These are phyloP conservation scores for Clitoria ternatea DNA, from an alignment of 306 rosid species.

Conservation along the genomic window DNA sequence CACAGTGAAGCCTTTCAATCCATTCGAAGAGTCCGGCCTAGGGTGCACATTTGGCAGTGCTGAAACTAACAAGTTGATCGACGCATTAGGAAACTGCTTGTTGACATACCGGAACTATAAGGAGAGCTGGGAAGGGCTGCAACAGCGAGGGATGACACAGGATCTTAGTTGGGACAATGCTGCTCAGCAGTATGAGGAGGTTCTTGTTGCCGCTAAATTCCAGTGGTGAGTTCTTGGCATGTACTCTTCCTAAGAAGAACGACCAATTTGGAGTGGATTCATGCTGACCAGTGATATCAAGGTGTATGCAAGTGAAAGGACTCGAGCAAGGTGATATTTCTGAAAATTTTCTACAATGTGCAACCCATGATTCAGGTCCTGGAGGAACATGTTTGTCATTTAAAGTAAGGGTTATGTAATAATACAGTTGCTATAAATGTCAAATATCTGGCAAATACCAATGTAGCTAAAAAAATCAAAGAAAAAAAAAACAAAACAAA, in stretches of 20 bases:
- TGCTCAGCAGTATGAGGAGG: conserved; percentile 75
- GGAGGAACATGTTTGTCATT: too few relatives aligned
- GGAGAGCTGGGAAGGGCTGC: conserved; percentile 88
- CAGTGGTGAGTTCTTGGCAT: conserved; percentile 40
- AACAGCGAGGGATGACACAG: conserved; percentile 69
- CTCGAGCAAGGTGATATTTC: too few relatives aligned
- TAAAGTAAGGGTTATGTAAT: too few relatives aligned
- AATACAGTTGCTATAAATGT: too few relatives aligned
- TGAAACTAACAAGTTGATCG: conserved; percentile 46
- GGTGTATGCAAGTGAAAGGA: too few relatives aligned
- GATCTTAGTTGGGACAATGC: conserved; percentile 83
- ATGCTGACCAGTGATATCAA: too few relatives aligned
- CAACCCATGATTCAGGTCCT: too few relatives aligned
- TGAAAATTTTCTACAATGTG: too few relatives aligned
- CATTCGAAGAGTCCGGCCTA: conserved; percentile 56
- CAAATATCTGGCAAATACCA: too few relatives aligned
- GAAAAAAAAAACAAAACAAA: too few relatives aligned
- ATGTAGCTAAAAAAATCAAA: too few relatives aligned
- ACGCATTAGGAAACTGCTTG: conserved; percentile 69
- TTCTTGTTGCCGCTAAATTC: conserved; percentile 70
- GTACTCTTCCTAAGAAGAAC: not conserved
- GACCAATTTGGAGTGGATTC: not conserved
- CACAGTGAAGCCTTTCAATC: conserved; percentile 69
- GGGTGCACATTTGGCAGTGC: conserved; percentile 84
- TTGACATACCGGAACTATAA: conserved; percentile 55